A percentile compares a stretch with the other conserved stretches of the same genome.
Conservation (phyloP, 2,329 filamentous ascomycete species). For the Leptosphaerulina australis region DNA sequence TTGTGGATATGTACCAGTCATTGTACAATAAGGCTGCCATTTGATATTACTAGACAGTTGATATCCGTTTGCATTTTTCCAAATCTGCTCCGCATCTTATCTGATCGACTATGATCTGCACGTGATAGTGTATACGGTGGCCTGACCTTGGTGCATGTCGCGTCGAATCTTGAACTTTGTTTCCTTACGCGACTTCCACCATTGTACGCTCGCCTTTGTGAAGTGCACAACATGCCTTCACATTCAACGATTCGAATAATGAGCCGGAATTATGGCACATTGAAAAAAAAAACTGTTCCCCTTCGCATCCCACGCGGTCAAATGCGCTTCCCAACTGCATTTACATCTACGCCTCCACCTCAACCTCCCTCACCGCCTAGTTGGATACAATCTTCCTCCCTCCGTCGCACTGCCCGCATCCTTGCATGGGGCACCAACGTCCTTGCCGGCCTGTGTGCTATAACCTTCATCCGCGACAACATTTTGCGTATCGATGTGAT, state of each 20-base stretch:
- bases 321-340: slow-evolving; percentile 1
- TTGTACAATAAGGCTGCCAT: slow-evolving; percentile 46
- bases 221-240: background rate
- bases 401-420: slow-evolving; percentile 18
- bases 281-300: background rate
- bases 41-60: slow-evolving; percentile 32
- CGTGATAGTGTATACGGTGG: slow-evolving; percentile 16
- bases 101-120: slow-evolving; percentile 17
- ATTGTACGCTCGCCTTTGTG: background rate
- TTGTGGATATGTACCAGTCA: slow-evolving; percentile 47
- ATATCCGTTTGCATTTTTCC: slow-evolving; percentile 15
- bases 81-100: slow-evolving; percentile 23
- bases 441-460: slow-evolving; percentile 20
- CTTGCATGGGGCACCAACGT: slow-evolving; percentile 22
- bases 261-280: slow-evolving; percentile 6
- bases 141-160: slow-evolving; percentile 17
- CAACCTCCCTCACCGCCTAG: slow-evolving; percentile 8
- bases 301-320: slow-evolving; percentile 3
- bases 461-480: slow-evolving; percentile 51
- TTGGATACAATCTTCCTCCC: slow-evolving; percentile 15
- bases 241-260: background rate
- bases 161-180: slow-evolving; percentile 13
- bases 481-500: slow-evolving; percentile 47
- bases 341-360: background rate
- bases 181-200: background rate